These are phyloP conservation scores for Phytophthora podocarpi DNA, from an alignment of 352 stramenopile species.

Conservation along the genomic window DNA sequence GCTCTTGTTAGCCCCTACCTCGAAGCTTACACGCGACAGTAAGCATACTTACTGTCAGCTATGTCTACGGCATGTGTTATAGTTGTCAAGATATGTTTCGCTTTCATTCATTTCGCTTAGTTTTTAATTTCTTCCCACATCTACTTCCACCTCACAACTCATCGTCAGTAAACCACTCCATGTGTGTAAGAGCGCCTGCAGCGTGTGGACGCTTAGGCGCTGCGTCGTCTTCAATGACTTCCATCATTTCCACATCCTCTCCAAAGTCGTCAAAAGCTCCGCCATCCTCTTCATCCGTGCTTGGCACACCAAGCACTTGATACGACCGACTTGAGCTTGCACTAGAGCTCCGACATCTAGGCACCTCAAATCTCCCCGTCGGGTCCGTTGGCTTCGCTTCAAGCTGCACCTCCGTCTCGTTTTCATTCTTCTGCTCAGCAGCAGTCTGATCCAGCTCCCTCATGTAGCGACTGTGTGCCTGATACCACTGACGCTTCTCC, in stretches of 20 bases:
- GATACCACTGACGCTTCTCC: conserved; percentile 49
- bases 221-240: conserved; percentile 30
- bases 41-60: neutral
- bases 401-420: neutral
- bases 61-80: too few relatives aligned
- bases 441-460: conserved; percentile 27
- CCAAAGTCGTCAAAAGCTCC: conserved; percentile 20
- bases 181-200: conserved; percentile 48
- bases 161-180: conserved; percentile 54
- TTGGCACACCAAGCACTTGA: conserved; percentile 41
- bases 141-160: conserved; percentile 26
- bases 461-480: conserved; percentile 37
- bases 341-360: conserved; percentile 30
- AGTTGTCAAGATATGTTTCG: conserved; percentile 16
- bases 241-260: conserved; percentile 61
- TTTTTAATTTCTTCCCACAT: neutral
- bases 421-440: conserved; percentile 14
- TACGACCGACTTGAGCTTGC: conserved; percentile 42
- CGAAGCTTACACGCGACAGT: conserved; percentile 22
- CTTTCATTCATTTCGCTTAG: conserved; percentile 17
- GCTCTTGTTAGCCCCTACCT: conserved; percentile 34
- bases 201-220: conserved; percentile 37
- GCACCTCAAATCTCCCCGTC: neutral
- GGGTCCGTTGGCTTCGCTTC: conserved; percentile 28
- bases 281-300: conserved; percentile 36